Percentiles rank a stretch among this genome's conserved stretches.
phyloP scores from a whole-genome alignment of 140 eudicot species.

The Oenanthe javanica region DNA sequence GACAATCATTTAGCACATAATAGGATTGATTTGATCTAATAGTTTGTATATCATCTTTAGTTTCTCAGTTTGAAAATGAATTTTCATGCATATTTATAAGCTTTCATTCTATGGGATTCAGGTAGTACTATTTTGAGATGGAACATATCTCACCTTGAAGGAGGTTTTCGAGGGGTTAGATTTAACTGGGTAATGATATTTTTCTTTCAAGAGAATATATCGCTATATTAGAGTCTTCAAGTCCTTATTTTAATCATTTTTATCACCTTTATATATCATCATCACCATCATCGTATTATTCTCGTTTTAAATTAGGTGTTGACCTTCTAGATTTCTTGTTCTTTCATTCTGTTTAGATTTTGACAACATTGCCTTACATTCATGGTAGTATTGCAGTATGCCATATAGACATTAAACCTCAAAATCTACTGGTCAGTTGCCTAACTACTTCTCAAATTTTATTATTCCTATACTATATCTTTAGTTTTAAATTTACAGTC shows the following conservation, averaged over 20 bases:
- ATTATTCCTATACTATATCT: too few species aligned
- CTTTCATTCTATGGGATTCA: slow-evolving; percentile 21
- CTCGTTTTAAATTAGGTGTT: slow-evolving; percentile 45
- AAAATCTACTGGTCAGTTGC: too few species aligned
- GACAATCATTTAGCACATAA: too few species aligned
- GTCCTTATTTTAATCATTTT: not conserved
- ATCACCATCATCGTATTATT: not conserved
- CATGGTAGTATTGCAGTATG: too few species aligned
- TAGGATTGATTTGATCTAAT: too few species aligned
- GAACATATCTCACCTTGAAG: slow-evolving; percentile 81
- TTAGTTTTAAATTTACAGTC: too few species aligned
- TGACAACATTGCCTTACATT: too few species aligned
- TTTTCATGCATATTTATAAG: not conserved
- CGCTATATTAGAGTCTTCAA: not conserved
- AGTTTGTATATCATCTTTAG: not conserved
- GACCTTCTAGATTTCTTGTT: slow-evolving; percentile 92
- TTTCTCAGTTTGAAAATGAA: not conserved
- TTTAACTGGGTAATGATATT: slow-evolving; percentile 78
- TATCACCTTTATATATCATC: not conserved
- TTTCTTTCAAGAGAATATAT: not conserved
- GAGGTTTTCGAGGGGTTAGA: slow-evolving; percentile 99
- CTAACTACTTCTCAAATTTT: too few species aligned
- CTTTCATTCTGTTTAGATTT: too few species aligned
- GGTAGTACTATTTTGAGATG: slow-evolving; percentile 98
- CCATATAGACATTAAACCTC: too few species aligned